Base-by-base conservation (phyloP, 148 eudicot species). In the Hydrangea macrophylla region DNA sequence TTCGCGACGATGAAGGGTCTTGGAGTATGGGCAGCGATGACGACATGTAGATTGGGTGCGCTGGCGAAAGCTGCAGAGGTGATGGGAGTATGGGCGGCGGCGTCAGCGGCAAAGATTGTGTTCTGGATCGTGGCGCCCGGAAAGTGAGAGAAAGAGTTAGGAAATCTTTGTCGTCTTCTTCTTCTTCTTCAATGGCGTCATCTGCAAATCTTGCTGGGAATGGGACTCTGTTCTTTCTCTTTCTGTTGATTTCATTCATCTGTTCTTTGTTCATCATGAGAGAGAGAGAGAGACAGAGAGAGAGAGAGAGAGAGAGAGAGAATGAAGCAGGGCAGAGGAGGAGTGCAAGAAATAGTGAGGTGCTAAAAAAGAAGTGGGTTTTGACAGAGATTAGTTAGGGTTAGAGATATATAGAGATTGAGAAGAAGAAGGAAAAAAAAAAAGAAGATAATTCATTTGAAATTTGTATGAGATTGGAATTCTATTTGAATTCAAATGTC, bases 81-180 rank as follows among this genome's bases (percentile, higher is more conserved):
- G 30, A 55, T 17, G 35, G 67, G 0, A 9, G 23, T 32, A 23
- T 2, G 3, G 28, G 53, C 33, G 61, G 53, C 13, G 70, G 48
- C 36, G 5, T 24, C 15, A 9, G 30, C 9, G 26, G 60, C 0
- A 8, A 60, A 25, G 55, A 24, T 10, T 0, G 69, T 3, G 9
- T 40, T 12, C 12, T 28, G 2, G 61, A 44, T 5, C 35, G 50
- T 22, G 25, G 1, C 17, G 35, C 2, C 30, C 36, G 2, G 7
- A 35, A 27, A 45, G 73, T 20, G 13, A 69, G 57, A 30, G 73
- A 59, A 24, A 69, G 73, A 0, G 64, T 5, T 35, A 69, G 64
- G 18, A 45, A 44, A 17, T 70, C 73, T 4, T 44, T 58, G 9
- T 70, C 65, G 0, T 69, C 42, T 12, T 59, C 64, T 22, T 37